phyloP scores from a whole-genome alignment of 2,329 filamentous ascomycete species.

The Acephala macrosclerotiorum region DNA sequence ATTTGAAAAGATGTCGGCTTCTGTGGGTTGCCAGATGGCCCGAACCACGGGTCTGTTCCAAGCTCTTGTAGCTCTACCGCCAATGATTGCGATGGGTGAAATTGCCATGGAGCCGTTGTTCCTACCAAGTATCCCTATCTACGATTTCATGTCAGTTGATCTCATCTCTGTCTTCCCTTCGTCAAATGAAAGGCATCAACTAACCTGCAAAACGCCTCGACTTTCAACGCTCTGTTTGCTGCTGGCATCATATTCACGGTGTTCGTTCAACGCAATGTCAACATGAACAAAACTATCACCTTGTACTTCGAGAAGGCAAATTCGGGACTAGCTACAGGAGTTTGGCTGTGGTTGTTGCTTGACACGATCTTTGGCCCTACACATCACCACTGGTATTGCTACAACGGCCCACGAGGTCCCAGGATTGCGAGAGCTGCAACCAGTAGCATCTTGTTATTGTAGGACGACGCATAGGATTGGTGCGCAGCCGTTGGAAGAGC shows the following conservation, averaged over 20 bases:
- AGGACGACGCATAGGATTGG: background rate
- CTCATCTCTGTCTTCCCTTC: background rate
- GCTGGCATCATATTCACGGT: slow-evolving; percentile 34
- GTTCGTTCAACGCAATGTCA: slow-evolving; percentile 30
- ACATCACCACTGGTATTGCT: slow-evolving; percentile 6
- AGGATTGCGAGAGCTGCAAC: slow-evolving; percentile 27
- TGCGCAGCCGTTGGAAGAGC: background rate
- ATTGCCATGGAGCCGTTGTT: slow-evolving; percentile 15
- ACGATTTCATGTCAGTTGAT: slow-evolving; percentile 26
- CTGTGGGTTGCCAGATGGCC: slow-evolving; percentile 30
- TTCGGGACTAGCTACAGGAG: slow-evolving; percentile 26
- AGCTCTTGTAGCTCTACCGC: slow-evolving; percentile 30
- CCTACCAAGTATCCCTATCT: slow-evolving; percentile 12
- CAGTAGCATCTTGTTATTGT: slow-evolving; percentile 36
- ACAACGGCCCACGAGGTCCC: background rate
- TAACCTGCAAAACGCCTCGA: slow-evolving; percentile 12
- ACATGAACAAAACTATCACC: slow-evolving; percentile 8
- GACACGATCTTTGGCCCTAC: slow-evolving; percentile 28
- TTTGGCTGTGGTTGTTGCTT: slow-evolving; percentile 37
- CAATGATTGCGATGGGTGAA: slow-evolving; percentile 23
- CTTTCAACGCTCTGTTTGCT: slow-evolving; percentile 29
- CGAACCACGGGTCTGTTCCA: slow-evolving; percentile 33
- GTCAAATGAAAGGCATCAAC: too few species aligned
- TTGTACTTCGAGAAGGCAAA: slow-evolving; percentile 33
- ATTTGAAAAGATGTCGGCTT: slow-evolving; percentile 22